Percentiles rank a stretch among this genome's conserved stretches.
phyloP scores from a whole-genome alignment of 495 filamentous ascomycete genomes.

The Bacidia gigantensis region DNA sequence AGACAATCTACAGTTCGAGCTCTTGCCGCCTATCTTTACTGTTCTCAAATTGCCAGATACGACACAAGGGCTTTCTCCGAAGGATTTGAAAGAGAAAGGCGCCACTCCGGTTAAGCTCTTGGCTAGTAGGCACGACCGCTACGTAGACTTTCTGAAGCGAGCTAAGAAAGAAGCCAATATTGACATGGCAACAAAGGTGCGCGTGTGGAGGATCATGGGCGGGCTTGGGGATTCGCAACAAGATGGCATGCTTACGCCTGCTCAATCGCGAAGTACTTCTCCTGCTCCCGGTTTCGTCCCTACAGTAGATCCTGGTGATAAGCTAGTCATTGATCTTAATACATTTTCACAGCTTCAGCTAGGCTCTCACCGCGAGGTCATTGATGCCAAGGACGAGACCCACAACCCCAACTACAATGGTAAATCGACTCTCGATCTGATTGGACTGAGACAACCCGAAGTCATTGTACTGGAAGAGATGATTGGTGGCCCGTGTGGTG shows the following conservation, averaged over 20 bases:
- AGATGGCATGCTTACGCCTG: slow-evolving; percentile 43
- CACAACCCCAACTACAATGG: slow-evolving; percentile 68
- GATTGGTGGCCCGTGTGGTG: slow-evolving; percentile 37
- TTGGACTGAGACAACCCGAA: slow-evolving; percentile 53
- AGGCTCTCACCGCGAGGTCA: slow-evolving; percentile 52
- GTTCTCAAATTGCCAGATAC: slow-evolving; percentile 59
- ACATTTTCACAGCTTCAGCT: slow-evolving; percentile 55
- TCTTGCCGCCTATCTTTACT: slow-evolving; percentile 74
- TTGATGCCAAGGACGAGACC: slow-evolving; percentile 59
- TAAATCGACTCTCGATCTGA: slow-evolving; percentile 42
- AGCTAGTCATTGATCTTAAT: slow-evolving; percentile 57
- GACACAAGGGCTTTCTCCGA: slow-evolving; percentile 40
- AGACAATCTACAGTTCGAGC: slow-evolving; percentile 68
- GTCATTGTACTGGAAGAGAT: slow-evolving; percentile 68
- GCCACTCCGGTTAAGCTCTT: slow-evolving; percentile 46
- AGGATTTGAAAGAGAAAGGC: slow-evolving; percentile 40
- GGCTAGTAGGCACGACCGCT: slow-evolving; percentile 51
- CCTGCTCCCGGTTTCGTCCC: slow-evolving; percentile 29
- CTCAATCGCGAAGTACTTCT: slow-evolving; percentile 41
- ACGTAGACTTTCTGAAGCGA: slow-evolving; percentile 58
- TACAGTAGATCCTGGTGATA: slow-evolving; percentile 41
- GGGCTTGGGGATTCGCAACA: slow-evolving; percentile 24
- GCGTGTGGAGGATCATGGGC: slow-evolving; percentile 59
- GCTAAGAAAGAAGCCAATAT: slow-evolving; percentile 54
- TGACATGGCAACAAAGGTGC: slow-evolving; percentile 55